Evolutionary conservation across 805 yeast genomes (phyloP).

Genomic region (Dipodascus geniculatus): DNA sequence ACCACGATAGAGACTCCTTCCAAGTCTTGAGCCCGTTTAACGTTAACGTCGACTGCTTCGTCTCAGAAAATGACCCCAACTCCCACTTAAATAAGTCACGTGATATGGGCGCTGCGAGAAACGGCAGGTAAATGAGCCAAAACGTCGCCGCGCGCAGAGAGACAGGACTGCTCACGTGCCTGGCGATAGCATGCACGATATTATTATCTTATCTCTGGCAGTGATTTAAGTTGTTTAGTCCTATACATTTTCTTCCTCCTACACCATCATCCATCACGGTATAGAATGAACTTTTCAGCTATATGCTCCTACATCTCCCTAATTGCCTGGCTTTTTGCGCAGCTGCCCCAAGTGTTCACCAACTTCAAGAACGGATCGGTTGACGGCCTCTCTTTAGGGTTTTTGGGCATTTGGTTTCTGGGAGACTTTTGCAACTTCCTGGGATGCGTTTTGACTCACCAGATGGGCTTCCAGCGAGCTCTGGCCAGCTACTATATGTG

Average conservation of each 20-base stretch:
- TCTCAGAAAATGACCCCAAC: neutral
- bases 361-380: slow-evolving; percentile 51
- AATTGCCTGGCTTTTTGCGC: slow-evolving; percentile 61
- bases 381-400: slow-evolving; percentile 52
- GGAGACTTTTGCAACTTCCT: slow-evolving; percentile 49
- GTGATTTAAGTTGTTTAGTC: too few species aligned
- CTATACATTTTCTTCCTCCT: too few species aligned
- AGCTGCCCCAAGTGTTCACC: slow-evolving; percentile 53
- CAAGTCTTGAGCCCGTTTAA: neutral
- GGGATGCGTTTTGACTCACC: slow-evolving; percentile 70
- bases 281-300: neutral
- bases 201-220: slow-evolving; percentile 4
- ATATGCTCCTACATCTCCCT: slow-evolving; percentile 28
- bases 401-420: slow-evolving; percentile 49
- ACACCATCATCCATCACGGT: neutral
- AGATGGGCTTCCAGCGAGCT: slow-evolving; percentile 67
- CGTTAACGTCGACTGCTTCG: neutral
- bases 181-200: neutral
- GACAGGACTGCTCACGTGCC: neutral
- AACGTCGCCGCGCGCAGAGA: neutral
- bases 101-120: too few species aligned
- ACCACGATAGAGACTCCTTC: neutral
- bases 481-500: slow-evolving; percentile 62
- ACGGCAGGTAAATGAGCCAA: neutral
- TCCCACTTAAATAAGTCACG: too few species aligned